These are phyloP conservation scores for Mucor irregularis DNA, from an alignment of 371 early-diverging fungal genomes.

Conservation along the genomic window DNA sequence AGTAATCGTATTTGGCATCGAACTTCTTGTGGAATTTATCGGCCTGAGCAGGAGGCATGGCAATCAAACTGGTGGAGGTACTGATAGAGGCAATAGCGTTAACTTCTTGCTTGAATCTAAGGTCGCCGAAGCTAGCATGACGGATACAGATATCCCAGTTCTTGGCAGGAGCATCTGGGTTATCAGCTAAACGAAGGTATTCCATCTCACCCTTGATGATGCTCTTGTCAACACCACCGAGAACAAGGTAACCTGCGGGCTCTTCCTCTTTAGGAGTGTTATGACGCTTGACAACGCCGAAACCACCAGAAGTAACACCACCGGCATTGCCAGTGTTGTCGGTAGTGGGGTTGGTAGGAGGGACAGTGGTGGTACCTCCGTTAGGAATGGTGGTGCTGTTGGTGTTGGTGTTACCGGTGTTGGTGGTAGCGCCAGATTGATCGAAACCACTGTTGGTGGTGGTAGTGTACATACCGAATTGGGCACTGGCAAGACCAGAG, in stretches of 20 bases:
- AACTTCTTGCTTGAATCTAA: conserved; percentile 32
- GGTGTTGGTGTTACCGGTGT: not conserved
- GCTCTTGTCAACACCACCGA: conserved; percentile 42
- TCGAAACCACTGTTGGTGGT: conserved; percentile 22
- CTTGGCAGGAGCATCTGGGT: conserved; percentile 24
- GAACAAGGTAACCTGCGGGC: conserved; percentile 41
- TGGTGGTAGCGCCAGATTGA: conserved; percentile 15
- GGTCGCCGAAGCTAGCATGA: conserved; percentile 34
- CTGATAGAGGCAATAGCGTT: conserved; percentile 40
- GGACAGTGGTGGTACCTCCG: conserved; percentile 1
- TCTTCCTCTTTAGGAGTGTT: conserved; percentile 16
- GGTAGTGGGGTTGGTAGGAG: conserved; percentile 4
- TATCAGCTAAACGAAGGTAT: conserved; percentile 35
- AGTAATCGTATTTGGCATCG: conserved; percentile 27
- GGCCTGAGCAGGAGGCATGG: conserved; percentile 46
- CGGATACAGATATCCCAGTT: conserved; percentile 49
- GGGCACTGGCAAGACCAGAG: conserved; percentile 35
- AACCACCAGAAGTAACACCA: conserved; percentile 31
- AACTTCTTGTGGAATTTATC: conserved; percentile 42
- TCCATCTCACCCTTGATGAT: conserved; percentile 36
- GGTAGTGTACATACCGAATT: conserved; percentile 46
- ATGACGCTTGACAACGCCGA: conserved; percentile 29
- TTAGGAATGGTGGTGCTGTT: not conserved
- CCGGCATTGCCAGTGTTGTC: not conserved
- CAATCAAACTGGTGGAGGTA: conserved; percentile 35